Evolutionary conservation across 2,329 filamentous ascomycete species (phyloP).

Genomic region (Fusarium chaquense): DNA sequence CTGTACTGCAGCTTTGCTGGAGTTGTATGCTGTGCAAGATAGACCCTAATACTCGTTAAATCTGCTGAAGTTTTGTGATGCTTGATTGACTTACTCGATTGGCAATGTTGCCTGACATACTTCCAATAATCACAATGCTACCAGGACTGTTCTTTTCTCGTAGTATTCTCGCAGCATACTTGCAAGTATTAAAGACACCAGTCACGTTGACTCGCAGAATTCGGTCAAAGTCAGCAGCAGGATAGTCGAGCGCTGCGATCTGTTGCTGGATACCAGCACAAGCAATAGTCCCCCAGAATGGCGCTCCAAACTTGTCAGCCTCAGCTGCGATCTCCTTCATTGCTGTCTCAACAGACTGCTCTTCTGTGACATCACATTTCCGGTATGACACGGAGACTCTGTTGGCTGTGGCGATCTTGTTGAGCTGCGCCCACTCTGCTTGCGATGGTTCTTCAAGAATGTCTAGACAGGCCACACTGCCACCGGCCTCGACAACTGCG

Average conservation of each 20-base stretch:
- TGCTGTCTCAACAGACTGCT: slow-evolving; percentile 52
- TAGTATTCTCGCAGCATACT: slow-evolving; percentile 73
- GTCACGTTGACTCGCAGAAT: slow-evolving; percentile 77
- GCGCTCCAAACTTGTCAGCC: slow-evolving; percentile 49
- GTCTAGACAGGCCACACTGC: slow-evolving; percentile 62
- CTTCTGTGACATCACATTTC: slow-evolving; percentile 62
- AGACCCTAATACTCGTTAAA: slow-evolving; percentile 60
- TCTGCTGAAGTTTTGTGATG: neutral
- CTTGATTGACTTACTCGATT: slow-evolving; percentile 58
- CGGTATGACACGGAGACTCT: slow-evolving; percentile 55
- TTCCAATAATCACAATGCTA: slow-evolving; percentile 64
- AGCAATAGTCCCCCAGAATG: slow-evolving; percentile 57
- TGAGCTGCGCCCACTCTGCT: slow-evolving; percentile 57
- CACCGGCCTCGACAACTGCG: slow-evolving; percentile 63
- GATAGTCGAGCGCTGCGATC: slow-evolving; percentile 60
- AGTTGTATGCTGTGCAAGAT: slow-evolving; percentile 72
- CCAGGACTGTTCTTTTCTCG: slow-evolving; percentile 56
- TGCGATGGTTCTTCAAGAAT: slow-evolving; percentile 54
- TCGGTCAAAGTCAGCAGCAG: slow-evolving; percentile 71
- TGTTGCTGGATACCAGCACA: slow-evolving; percentile 64
- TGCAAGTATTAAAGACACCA: slow-evolving; percentile 77
- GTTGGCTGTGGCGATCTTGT: slow-evolving; percentile 55
- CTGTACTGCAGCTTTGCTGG: slow-evolving; percentile 71
- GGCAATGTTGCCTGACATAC: slow-evolving; percentile 63
- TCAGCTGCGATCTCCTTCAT: slow-evolving; percentile 54